Evolutionary conservation across 306 rosid genomes (phyloP).

Genomic region (Aeschynomene evenia): DNA sequence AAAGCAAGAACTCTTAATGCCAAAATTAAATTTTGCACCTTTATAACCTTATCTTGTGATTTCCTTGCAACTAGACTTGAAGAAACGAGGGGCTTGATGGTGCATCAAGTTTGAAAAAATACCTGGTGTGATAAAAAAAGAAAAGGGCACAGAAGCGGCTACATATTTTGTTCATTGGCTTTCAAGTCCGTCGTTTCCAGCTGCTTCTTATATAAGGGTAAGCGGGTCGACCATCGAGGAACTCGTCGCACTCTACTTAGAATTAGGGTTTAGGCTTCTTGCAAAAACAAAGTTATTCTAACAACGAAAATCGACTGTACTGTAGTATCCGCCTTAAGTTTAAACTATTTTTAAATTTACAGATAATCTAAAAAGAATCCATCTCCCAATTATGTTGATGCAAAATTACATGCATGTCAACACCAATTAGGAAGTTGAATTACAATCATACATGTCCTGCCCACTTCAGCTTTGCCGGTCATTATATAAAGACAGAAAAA

Average conservation of each 20-base stretch:
- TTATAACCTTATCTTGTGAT: slow-evolving; percentile 37
- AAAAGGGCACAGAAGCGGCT: neutral
- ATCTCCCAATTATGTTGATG: neutral
- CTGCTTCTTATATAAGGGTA: neutral
- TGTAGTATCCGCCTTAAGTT: too few relatives aligned
- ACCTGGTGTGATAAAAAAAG: neutral
- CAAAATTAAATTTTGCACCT: slow-evolving; percentile 47
- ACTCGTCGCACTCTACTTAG: neutral
- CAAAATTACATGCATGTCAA: neutral
- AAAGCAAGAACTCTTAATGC: slow-evolving; percentile 20
- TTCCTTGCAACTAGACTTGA: slow-evolving; percentile 48
- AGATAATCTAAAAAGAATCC: neutral
- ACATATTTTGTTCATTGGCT: neutral
- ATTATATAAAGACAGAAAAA: slow-evolving; percentile 29
- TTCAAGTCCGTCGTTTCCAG: neutral
- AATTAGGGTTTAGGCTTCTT: slow-evolving; percentile 37
- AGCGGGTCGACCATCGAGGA: neutral
- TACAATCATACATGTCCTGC: slow-evolving; percentile 7
- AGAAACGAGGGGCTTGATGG: slow-evolving; percentile 50
- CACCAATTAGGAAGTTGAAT: neutral
- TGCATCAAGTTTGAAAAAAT: slow-evolving; percentile 25
- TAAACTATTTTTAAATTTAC: too few relatives aligned
- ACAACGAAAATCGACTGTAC: too few relatives aligned
- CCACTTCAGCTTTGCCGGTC: slow-evolving; percentile 32
- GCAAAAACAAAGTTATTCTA: too few relatives aligned